Percentiles rank a stretch among this genome's conserved stretches.
phyloP scores from a whole-genome alignment of 164 flowering plant species.

The Vitis amurensis region DNA sequence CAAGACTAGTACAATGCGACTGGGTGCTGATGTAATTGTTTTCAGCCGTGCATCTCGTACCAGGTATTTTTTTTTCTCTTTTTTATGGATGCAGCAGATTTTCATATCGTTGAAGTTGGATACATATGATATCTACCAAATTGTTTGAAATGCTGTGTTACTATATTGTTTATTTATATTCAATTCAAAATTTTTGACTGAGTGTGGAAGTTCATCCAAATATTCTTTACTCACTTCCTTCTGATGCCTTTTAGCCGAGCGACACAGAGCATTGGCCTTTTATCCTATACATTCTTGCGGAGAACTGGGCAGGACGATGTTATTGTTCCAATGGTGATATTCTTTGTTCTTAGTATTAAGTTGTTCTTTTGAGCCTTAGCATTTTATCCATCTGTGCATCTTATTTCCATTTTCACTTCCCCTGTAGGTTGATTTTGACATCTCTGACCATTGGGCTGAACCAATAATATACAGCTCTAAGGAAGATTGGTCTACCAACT shows the following conservation, averaged over 20 bases:
- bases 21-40: constrained; percentile 94
- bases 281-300: constrained; percentile 85
- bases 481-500: constrained; percentile 77
- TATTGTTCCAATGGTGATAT: constrained; percentile 87
- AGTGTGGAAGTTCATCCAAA: neutral
- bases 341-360: constrained; percentile 1
- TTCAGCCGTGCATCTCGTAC: constrained; percentile 63
- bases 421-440: too few relatives aligned
- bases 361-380: neutral
- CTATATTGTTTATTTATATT: neutral
- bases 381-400: neutral
- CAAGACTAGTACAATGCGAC: constrained; percentile 97
- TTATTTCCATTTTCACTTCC: neutral
- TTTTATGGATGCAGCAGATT: neutral
- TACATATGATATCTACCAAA: neutral
- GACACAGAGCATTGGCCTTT: constrained; percentile 89
- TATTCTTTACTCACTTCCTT: neutral
- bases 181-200: too few relatives aligned
- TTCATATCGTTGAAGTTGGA: neutral
- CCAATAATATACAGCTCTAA: constrained; percentile 69
- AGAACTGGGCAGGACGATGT: constrained; percentile 93
- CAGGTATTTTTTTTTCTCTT: constrained; percentile 40
- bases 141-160: neutral
- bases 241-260: constrained; percentile 37
- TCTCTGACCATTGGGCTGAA: constrained; percentile 42